A percentile compares a stretch with the other conserved stretches of the same genome.
These are phyloP conservation scores for Botrytis deweyae DNA, from an alignment of 2,329 filamentous ascomycete genomes.

Conservation along the genomic window DNA sequence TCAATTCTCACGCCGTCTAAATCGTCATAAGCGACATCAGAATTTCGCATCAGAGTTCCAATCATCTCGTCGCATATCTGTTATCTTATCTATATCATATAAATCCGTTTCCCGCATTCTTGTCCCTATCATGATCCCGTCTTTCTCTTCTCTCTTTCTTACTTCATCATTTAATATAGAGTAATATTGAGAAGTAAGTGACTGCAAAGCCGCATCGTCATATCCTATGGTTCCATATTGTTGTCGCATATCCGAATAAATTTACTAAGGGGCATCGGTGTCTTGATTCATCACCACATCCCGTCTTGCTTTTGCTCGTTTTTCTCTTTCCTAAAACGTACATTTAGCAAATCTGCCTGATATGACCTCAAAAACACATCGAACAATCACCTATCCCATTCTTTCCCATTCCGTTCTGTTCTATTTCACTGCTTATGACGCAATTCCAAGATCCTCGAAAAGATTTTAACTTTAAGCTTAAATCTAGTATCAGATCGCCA, in stretches of 20 bases:
- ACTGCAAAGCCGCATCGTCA: neutral
- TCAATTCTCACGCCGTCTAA: neutral
- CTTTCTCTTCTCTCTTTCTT: neutral
- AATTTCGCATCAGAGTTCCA: neutral
- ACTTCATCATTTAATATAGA: neutral
- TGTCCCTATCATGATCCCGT: neutral
- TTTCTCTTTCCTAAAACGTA: neutral
- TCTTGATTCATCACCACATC: neutral
- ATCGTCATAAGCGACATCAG: neutral
- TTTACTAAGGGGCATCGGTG: fast-evolving
- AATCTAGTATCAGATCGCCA: neutral
- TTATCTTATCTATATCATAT: neutral
- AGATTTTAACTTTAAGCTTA: neutral
- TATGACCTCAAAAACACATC: neutral
- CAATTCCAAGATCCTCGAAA: neutral
- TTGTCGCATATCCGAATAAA: neutral
- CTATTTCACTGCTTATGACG: neutral
- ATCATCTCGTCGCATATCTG: neutral
- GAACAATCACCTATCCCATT: neutral
- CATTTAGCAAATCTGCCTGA: neutral
- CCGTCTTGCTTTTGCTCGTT: neutral
- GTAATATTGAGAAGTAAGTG: neutral
- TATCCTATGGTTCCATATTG: neutral
- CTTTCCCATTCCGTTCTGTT: neutral
- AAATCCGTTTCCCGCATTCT: neutral